These are phyloP conservation scores for Botryotinia calthae DNA, from an alignment of 2,329 filamentous ascomycete species.

Conservation along the genomic window DNA sequence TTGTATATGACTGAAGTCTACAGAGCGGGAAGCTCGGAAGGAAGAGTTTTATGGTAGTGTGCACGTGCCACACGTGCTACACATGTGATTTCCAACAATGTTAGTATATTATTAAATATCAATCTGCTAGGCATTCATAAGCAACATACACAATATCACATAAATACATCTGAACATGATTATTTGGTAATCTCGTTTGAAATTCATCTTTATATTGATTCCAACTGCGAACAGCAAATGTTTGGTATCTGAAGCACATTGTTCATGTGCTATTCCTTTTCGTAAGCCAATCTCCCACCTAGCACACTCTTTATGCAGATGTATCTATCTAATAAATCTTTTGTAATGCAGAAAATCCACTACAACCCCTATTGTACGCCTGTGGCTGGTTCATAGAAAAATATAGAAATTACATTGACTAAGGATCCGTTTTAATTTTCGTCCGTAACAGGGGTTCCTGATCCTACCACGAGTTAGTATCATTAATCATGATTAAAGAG, in stretches of 20 bases:
- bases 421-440: constrained; percentile 36
- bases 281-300: neutral
- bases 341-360: neutral
- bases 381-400: neutral
- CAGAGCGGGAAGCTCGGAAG: too few species aligned
- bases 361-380: neutral
- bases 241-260: neutral
- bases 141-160: neutral
- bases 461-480: constrained; percentile 13
- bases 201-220: neutral
- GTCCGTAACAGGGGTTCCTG: constrained; percentile 17
- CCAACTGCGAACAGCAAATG: neutral
- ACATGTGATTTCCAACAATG: too few species aligned
- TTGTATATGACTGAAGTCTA: too few species aligned
- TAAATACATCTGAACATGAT: neutral
- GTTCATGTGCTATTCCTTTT: neutral
- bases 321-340: neutral
- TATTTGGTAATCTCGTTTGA: neutral
- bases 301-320: neutral
- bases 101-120: neutral
- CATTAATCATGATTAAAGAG: neutral
- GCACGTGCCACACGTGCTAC: too few species aligned
- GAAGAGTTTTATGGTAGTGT: too few species aligned
- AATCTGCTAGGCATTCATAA: neutral
- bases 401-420: neutral